Conservation (phyloP, 768 basidiomycete genomes). For the Pulveroboletus sp. region DNA sequence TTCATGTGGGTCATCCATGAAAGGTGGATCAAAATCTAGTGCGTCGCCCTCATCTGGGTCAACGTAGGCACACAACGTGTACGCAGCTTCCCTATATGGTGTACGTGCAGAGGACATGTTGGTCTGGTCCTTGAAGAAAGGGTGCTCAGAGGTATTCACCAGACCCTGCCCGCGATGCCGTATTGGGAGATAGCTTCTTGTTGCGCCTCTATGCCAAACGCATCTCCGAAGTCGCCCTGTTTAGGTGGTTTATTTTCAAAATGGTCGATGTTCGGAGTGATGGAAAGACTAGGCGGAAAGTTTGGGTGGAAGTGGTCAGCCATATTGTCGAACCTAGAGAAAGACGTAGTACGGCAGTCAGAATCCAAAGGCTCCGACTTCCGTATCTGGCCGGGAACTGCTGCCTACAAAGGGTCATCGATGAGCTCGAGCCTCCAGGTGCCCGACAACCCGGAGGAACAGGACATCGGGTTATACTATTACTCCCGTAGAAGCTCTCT, state of each 20-base stretch:
- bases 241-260: background rate
- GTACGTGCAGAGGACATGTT: background rate
- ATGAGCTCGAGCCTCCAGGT: slow-evolving; percentile 12
- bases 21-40: slow-evolving; percentile 52
- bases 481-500: slow-evolving; percentile 23
- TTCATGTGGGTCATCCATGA: slow-evolving; percentile 24
- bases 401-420: background rate
- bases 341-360: background rate
- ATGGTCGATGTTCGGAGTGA: slow-evolving; percentile 27
- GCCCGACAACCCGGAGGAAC: slow-evolving; percentile 22
- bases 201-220: slow-evolving; percentile 39
- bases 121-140: slow-evolving; percentile 10
- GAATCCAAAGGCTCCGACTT: background rate
- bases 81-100: slow-evolving; percentile 65
- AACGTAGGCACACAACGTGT: slow-evolving; percentile 55
- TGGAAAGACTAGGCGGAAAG: slow-evolving; percentile 42
- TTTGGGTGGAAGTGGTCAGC: slow-evolving; percentile 31
- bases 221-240: background rate
- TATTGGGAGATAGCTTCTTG: slow-evolving; percentile 59
- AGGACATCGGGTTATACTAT: slow-evolving; percentile 27
- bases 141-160: slow-evolving; percentile 43
- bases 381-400: background rate
- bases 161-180: slow-evolving; percentile 83
- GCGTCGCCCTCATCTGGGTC: slow-evolving; percentile 22
- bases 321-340: background rate